Evolutionary conservation across 2,329 filamentous ascomycete genomes (phyloP).

Genomic region (Sporothrix humicola): DNA sequence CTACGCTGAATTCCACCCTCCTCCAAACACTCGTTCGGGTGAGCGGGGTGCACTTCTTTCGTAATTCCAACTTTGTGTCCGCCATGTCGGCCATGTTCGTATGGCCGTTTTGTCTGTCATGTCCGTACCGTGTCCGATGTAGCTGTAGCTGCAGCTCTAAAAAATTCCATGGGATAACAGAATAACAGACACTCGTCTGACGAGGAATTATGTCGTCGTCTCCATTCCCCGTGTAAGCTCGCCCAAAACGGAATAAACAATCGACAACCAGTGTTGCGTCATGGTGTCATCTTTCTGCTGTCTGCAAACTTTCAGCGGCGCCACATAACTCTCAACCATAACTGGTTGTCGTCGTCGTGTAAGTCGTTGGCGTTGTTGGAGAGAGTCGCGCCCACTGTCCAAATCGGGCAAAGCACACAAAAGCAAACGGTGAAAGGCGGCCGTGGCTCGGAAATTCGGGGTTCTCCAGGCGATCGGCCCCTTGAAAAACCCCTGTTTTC

Average conservation of each 20-base stretch:
- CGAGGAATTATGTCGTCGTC: background rate
- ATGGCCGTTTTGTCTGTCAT: too few relatives aligned
- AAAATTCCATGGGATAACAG: too few relatives aligned
- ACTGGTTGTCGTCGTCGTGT: background rate
- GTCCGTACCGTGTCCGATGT: background rate
- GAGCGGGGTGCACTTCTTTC: background rate
- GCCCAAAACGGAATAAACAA: background rate
- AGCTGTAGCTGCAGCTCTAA: too few relatives aligned
- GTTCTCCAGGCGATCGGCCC: background rate
- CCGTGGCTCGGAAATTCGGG: constrained; percentile 27
- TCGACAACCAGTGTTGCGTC: background rate
- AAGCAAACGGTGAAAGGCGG: background rate
- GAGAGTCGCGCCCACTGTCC: background rate
- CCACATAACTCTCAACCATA: background rate
- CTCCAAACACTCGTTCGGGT: background rate
- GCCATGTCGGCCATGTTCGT: too few relatives aligned
- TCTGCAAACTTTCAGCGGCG: too few relatives aligned
- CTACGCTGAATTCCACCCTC: too few relatives aligned
- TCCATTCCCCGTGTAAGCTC: background rate
- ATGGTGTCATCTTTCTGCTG: background rate
- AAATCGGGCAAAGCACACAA: too few relatives aligned
- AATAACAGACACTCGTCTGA: background rate
- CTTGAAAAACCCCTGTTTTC: background rate
- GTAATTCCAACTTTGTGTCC: too few relatives aligned
- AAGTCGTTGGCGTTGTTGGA: background rate